Base-by-base conservation (phyloP, 2,329 filamentous ascomycete genomes). In the Aureobasidium subglaciale region DNA sequence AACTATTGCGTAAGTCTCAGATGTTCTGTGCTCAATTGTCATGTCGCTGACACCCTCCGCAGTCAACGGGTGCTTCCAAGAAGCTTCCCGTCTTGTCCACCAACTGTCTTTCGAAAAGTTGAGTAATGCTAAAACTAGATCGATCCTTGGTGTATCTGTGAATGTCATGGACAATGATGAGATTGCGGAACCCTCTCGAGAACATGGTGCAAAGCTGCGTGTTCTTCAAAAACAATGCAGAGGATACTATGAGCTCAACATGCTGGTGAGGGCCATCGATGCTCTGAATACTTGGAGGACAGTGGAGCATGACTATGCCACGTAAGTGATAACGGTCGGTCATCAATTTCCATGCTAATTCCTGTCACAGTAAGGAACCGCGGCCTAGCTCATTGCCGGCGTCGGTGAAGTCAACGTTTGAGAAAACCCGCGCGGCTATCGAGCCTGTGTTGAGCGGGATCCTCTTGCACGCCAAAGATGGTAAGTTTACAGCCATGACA, bases 1-100 rank as follows among this genome's bases (percentile, higher is more conserved):
- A 85, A 59, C 90, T 96, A 65, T 78, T 95, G 43, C 80, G 90
- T 95, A 81, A 77, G 89, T 80, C 29, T n/a, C 9, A 30, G 13
- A 40, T 8, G 32, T 45, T 22, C 15, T 38, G 16, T 8, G 35
- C 15, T 55, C 45, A 27, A 37, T 20, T 43, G 35, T 10, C 43
- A 22, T 29, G 16, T 43, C 53, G 56, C 62, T 60, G 64, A 66
- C 48, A 18, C 13, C 34, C 40, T 32, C 56, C 25, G 15, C 49
- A 74, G 71, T 69, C 42, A 68, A 70, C 63, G 78, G 78, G 55
- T 71, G 74, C 58, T 71, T 85, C 42, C 71, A 73, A 29, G 81
- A 81, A 46, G 82, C 83, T 52, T 72, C 78, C 46, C 73, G 74
- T 59, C 71, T 86, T 37, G 72, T 76, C 27, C 67, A 71, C 29